These are phyloP conservation scores for Marasmius fiardii DNA, from an alignment of 1,284 basidiomycete genomes.

Conservation along the genomic window DNA sequence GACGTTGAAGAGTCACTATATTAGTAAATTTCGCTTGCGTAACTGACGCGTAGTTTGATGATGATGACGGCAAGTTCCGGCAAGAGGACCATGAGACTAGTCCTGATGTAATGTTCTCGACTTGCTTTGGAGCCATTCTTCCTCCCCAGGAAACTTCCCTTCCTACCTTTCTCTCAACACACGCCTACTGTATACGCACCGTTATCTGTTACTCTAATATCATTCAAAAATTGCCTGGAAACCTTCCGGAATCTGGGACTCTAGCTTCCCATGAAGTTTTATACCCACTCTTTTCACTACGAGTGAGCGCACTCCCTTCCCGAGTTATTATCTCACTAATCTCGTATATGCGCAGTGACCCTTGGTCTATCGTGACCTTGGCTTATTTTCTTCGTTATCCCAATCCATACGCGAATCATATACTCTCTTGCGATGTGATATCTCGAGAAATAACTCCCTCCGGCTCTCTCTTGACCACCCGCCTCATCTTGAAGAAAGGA, in stretches of 20 bases:
- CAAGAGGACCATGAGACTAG: neutral
- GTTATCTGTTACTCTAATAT: neutral
- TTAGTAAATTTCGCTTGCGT: neutral
- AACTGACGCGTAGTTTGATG: neutral
- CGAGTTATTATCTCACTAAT: constrained; percentile 2
- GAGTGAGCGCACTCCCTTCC: constrained; percentile 49
- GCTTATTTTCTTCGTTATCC: constrained; percentile 97
- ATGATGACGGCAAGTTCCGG: neutral
- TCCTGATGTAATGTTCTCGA: no score
- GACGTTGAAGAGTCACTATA: constrained; percentile 8
- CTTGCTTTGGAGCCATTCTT: neutral
- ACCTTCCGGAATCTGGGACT: neutral
- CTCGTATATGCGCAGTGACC: constrained; percentile 54
- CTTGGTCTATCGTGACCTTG: constrained; percentile 87
- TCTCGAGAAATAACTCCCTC: constrained; percentile 70
- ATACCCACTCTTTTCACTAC: constrained; percentile 76
- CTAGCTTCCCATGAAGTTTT: constrained; percentile 63
- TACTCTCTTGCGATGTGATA: constrained; percentile 93
- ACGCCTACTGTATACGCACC: constrained; percentile 2
- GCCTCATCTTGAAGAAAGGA: constrained; percentile 91
- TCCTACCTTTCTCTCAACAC: neutral
- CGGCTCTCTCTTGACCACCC: constrained; percentile 82
- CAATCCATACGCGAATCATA: constrained; percentile 93
- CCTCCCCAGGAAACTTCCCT: neutral
- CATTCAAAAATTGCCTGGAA: neutral